phyloP scores from a whole-genome alignment of 495 filamentous ascomycete species.

The Rostrohypoxylon terebratum region DNA sequence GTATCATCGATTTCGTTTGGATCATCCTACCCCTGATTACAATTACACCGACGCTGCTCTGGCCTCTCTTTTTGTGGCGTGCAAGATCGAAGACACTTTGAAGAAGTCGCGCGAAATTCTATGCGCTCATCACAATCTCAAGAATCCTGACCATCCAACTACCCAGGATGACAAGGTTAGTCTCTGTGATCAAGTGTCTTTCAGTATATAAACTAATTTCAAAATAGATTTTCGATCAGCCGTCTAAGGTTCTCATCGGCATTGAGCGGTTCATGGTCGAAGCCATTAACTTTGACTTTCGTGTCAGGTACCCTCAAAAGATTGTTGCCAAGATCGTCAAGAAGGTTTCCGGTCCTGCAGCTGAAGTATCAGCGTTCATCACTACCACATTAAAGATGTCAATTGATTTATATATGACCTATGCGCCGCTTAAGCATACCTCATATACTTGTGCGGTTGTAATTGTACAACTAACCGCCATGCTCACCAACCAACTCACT shows the following conservation, averaged over 20 bases:
- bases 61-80: constrained; percentile 88
- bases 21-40: constrained; percentile 80
- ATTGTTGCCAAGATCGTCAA: constrained; percentile 79
- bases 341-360: constrained; percentile 55
- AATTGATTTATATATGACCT: constrained; percentile 91
- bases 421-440: constrained; percentile 88
- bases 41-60: constrained; percentile 79
- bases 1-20: constrained; percentile 88
- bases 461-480: constrained; percentile 82
- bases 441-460: constrained; percentile 81
- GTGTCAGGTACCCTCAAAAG: constrained; percentile 88
- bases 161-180: constrained; percentile 84
- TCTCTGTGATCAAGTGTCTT: neutral
- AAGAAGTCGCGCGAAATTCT: constrained; percentile 96
- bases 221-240: constrained; percentile 77
- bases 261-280: constrained; percentile 96
- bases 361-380: constrained; percentile 61
- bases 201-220: constrained; percentile 26
- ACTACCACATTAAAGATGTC: constrained; percentile 80
- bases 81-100: constrained; percentile 97
- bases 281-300: constrained; percentile 90
- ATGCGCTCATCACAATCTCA: constrained; percentile 88
- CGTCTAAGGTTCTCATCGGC: constrained; percentile 81
- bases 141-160: constrained; percentile 76
- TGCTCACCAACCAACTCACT: constrained; percentile 67